phyloP scores from a whole-genome alignment of 2,329 filamentous ascomycete species.

The Penicillium oxalicum region DNA sequence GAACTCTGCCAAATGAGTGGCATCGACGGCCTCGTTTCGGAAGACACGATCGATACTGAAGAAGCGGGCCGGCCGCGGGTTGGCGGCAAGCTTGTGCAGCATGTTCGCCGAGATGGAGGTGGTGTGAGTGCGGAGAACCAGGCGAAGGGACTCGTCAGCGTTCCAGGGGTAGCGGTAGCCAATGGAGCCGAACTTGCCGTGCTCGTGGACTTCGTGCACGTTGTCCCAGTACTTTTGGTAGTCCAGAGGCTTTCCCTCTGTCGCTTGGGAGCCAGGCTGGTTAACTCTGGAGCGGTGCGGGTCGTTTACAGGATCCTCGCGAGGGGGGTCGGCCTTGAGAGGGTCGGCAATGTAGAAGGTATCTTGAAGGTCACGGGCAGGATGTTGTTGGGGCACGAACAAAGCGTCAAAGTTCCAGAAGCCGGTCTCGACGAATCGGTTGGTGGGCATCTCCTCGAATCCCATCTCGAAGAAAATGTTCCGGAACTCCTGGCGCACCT shows the following conservation, averaged over 20 bases:
- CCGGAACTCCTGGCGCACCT: constrained; percentile 91
- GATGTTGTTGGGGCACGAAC: constrained; percentile 95
- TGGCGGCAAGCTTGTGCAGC: constrained; percentile 79
- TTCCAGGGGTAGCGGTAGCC: constrained; percentile 96
- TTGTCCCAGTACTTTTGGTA: constrained; percentile 86
- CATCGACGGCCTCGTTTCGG: constrained; percentile 94
- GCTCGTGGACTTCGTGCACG: constrained; percentile 77
- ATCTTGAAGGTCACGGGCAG: constrained; percentile 92
- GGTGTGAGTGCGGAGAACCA: constrained; percentile 93
- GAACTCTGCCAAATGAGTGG: constrained; percentile 95
- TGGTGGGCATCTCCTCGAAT: constrained; percentile 96
- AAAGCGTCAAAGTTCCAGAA: constrained; percentile 99
- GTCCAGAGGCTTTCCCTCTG: constrained; percentile 48
- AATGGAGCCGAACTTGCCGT: constrained; percentile 88
- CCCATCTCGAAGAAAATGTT: constrained; percentile 99
- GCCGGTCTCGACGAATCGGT: constrained; percentile 87
- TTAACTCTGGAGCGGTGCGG: constrained; percentile 37
- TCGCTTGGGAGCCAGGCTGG: constrained; percentile 43
- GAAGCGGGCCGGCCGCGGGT: constrained; percentile 83
- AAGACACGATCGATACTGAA: constrained; percentile 99
- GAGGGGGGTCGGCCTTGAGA: constrained; percentile 61
- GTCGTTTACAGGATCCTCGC: constrained; percentile 48
- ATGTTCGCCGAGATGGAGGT: constrained; percentile 87
- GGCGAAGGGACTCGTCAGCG: constrained; percentile 73
- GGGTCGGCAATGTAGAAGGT: constrained; percentile 98